Evolutionary conservation across 2,329 filamentous ascomycete species (phyloP).

Genomic region (Penicillium glabrum): DNA sequence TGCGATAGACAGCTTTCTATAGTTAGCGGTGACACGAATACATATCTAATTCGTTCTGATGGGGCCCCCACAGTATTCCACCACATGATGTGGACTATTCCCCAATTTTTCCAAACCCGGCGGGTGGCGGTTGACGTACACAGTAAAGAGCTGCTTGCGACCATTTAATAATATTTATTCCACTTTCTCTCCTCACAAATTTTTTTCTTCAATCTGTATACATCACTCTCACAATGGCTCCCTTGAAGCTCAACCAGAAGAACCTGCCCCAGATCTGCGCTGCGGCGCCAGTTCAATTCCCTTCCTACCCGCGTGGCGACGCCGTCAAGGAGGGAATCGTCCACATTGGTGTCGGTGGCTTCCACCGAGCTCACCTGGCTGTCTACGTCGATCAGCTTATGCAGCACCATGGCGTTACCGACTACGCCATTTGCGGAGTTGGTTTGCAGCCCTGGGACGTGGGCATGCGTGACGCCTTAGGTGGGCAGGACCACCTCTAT

Average conservation of each 20-base stretch:
- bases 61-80: not conserved
- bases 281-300: slow-evolving; percentile 35
- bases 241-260: slow-evolving; percentile 41
- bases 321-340: slow-evolving; percentile 56
- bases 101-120: not conserved
- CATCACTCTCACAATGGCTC: slow-evolving; percentile 20
- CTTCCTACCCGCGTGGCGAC: slow-evolving; percentile 45
- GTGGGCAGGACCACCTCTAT: slow-evolving; percentile 54
- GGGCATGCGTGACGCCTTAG: slow-evolving; percentile 53
- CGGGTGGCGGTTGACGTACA: not conserved
- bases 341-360: slow-evolving; percentile 56
- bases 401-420: slow-evolving; percentile 39
- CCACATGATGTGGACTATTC: not conserved
- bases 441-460: slow-evolving; percentile 53
- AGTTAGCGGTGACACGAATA: not conserved
- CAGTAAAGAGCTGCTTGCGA: not conserved
- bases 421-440: slow-evolving; percentile 55
- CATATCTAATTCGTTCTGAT: not conserved
- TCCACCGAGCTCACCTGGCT: slow-evolving; percentile 56
- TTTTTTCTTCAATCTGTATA: not conserved
- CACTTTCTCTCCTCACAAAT: not conserved
- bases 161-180: not conserved
- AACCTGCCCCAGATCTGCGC: slow-evolving; percentile 40
- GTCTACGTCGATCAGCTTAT: slow-evolving; percentile 54
- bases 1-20: not conserved